phyloP scores from a whole-genome alignment of 495 filamentous ascomycete species.

The Neurospora sp. region DNA sequence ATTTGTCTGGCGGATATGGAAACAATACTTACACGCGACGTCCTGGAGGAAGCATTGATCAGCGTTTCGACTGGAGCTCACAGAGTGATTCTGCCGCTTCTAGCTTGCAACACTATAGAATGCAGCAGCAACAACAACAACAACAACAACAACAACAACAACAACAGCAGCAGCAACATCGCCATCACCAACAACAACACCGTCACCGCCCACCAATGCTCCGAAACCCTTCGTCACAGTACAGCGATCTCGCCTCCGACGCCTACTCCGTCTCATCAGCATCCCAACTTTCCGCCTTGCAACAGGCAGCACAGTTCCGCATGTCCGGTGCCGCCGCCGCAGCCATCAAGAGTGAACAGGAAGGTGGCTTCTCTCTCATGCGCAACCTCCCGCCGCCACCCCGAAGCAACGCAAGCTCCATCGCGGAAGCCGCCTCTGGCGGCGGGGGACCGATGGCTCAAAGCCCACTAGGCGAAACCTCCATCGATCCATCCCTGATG shows the following conservation, averaged over 20 bases:
- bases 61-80: slow-evolving; percentile 23
- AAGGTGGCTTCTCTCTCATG: slow-evolving; percentile 23
- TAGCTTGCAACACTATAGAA: slow-evolving; percentile 2
- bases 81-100: slow-evolving; percentile 8
- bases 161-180: slow-evolving; percentile 11
- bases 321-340: slow-evolving; percentile 6
- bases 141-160: slow-evolving; percentile 1
- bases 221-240: slow-evolving; percentile 2
- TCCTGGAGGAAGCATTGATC: slow-evolving; percentile 10
- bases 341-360: slow-evolving; percentile 28
- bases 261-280: slow-evolving; percentile 13
- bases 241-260: slow-evolving; percentile 7
- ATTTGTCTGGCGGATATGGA: not conserved
- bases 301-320: slow-evolving; percentile 15
- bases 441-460: not conserved
- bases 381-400: slow-evolving; percentile 24
- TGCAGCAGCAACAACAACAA: not conserved
- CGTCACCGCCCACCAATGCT: not conserved
- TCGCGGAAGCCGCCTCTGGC: not conserved
- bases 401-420: slow-evolving; percentile 24
- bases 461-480: slow-evolving; percentile 5
- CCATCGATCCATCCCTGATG: slow-evolving; percentile 37
- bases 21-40: slow-evolving; percentile 2
- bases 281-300: slow-evolving; percentile 9
- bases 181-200: not conserved